A percentile compares a stretch with the other conserved stretches of the same genome.
These are phyloP conservation scores for Blastobotrys robertii DNA, from an alignment of 805 yeast genomes.

Conservation along the genomic window DNA sequence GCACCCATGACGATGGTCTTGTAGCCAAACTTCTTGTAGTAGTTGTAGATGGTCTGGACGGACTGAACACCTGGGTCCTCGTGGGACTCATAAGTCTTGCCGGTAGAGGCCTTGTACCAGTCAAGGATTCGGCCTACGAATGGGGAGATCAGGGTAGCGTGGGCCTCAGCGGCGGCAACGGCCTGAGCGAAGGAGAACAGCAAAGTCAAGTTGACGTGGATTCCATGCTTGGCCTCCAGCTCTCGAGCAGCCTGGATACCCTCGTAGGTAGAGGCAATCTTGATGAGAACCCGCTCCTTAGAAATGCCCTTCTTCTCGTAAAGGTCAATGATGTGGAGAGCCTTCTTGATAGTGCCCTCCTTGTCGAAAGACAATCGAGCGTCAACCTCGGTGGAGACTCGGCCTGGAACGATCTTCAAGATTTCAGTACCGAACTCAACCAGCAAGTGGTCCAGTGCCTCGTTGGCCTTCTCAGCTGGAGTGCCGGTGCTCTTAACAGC, in stretches of 20 bases:
- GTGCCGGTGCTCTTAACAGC: constrained; percentile 55
- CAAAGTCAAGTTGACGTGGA: constrained; percentile 92
- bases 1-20: constrained; percentile 99
- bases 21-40: constrained; percentile 95
- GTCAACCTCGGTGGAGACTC: constrained; percentile 98
- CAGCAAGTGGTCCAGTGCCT: constrained; percentile 84
- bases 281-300: constrained; percentile 87
- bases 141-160: constrained; percentile 92
- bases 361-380: constrained; percentile 96
- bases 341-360: constrained; percentile 89
- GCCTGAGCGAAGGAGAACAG: constrained; percentile 96
- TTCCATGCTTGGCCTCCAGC: constrained; percentile 79
- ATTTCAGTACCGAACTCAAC: constrained; percentile 96
- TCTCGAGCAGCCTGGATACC: constrained; percentile 99
- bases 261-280: constrained; percentile 97
- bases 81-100: constrained; percentile 70
- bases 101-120: constrained; percentile 93
- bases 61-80: constrained; percentile 95
- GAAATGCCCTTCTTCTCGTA: constrained; percentile 77
- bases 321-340: constrained; percentile 77
- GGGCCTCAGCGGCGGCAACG: constrained; percentile 98
- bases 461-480: constrained; percentile 51
- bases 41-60: constrained; percentile 83
- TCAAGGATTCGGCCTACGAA: constrained; percentile 98
- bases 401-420: constrained; percentile 91